Percentiles rank a stretch among this genome's conserved stretches.
Conservation (phyloP, 129 eudicot species). For the Escallonia herrerae region DNA sequence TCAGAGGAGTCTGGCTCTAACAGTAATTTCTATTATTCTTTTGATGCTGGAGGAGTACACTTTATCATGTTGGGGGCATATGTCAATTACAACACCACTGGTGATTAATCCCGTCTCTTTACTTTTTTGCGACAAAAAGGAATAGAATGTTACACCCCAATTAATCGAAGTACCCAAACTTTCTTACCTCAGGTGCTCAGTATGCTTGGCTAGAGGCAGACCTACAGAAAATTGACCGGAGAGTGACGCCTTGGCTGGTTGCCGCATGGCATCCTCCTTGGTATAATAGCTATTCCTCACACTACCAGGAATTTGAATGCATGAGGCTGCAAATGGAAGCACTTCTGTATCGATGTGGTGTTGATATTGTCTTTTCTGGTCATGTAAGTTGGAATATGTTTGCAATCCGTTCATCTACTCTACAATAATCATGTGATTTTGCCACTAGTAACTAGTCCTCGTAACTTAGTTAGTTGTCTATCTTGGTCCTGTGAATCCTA, state of each 20-base stretch:
- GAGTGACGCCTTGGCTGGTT: conserved; percentile 82
- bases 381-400: conserved; percentile 54
- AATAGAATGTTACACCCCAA: not conserved
- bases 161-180: not conserved
- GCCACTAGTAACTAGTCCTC: not conserved
- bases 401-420: not conserved
- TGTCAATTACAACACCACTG: conserved; percentile 62
- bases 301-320: conserved; percentile 91
- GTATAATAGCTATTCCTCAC: conserved; percentile 90
- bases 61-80: conserved; percentile 94
- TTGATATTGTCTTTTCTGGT: conserved; percentile 80
- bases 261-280: conserved; percentile 97
- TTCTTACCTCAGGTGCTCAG: conserved; percentile 49
- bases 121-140: not conserved
- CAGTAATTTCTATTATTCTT: conserved; percentile 73
- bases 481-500: not conserved
- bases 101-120: conserved; percentile 21
- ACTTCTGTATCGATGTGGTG: conserved; percentile 47
- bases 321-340: conserved; percentile 84
- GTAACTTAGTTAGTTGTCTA: not conserved
- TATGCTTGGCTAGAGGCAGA: conserved; percentile 72
- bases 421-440: not conserved
- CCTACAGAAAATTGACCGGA: conserved; percentile 44
- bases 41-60: conserved; percentile 83
- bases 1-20: conserved; percentile 67